Percentiles rank a stretch among this genome's conserved stretches.
Conservation (phyloP, 345 rosid species). For the Pugionium cornutum region DNA sequence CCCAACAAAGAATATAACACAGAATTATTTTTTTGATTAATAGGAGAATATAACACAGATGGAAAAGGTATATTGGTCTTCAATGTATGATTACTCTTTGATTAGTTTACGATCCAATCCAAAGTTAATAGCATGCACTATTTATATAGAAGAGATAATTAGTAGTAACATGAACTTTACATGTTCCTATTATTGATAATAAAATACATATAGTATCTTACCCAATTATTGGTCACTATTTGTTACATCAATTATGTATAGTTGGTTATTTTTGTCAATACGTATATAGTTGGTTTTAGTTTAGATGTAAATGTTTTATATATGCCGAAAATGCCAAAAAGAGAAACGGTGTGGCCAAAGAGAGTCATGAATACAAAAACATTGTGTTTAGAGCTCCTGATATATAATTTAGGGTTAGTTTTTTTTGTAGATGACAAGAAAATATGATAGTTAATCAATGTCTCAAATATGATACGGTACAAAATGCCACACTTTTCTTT, state of each 20-base stretch:
- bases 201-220: constrained; percentile 25
- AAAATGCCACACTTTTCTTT: too few species aligned
- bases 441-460: too few species aligned
- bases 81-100: constrained; percentile 28
- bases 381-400: too few species aligned
- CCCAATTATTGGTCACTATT: constrained; percentile 35
- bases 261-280: constrained; percentile 31
- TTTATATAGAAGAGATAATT: not conserved
- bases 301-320: constrained; percentile 12
- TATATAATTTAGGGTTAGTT: too few species aligned
- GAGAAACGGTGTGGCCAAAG: not conserved
- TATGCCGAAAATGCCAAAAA: not conserved
- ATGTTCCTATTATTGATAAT: constrained; percentile 25
- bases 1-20: constrained; percentile 32
- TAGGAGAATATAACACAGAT: constrained; percentile 18
- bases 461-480: too few species aligned
- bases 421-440: too few species aligned
- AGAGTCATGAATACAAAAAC: too few species aligned
- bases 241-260: constrained; percentile 33
- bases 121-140: constrained; percentile 18
- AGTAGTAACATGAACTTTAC: constrained; percentile 33
- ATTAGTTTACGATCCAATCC: constrained; percentile 27
- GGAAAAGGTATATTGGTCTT: constrained; percentile 33
- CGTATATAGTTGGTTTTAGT: constrained; percentile 29
- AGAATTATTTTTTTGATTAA: too few species aligned